Evolutionary conservation across 768 basidiomycete species (phyloP), one percentile per base, ranked within the genome.

Genomic region (Hericium alpestre): DNA sequence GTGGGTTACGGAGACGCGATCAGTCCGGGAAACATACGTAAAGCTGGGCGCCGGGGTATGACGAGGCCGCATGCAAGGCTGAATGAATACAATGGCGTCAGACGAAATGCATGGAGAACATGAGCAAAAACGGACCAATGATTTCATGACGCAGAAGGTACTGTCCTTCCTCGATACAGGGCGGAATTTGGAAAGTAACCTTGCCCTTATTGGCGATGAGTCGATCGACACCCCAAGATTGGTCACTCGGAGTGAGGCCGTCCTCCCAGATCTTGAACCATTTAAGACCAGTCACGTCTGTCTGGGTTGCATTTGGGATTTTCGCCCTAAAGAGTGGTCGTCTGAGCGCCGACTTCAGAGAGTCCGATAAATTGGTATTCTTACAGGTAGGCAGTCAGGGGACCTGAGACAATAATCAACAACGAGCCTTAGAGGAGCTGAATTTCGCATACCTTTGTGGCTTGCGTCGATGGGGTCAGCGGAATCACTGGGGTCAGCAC

Each of bases 261-360:
- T 76, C 78, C 57, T 80, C 70, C 59, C 72, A 76, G 56, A 80
- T 77, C 67, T 78, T 80, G 70, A 80, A 80, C 79, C 79, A 80
- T 52, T 74, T 66, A 10, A 78, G 67, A 20, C 79, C 74, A 3
- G 78, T 79, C 2, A 79, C 74, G 27, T 54, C 55, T 1, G 70
- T 66, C 58, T 80, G 77, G 0, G 73, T 73, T 8, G 81, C 81
- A 56, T 68, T 68, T 27, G 72, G 56, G 66, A 76, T 65, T 69
- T 73, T 58, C 7, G 79, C 79, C 32, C 32, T 32, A 6, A 32
- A 32, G 8, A 32, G 6, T 32, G 32, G 8, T 32, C 32, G 8
- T 46, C 43, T 46, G 43, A 46, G 43, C 43, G 16, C 43, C 16
- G 43, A 32, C 32, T 46, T n/a, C 5, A 7, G 15, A 46, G 16